A percentile compares a stretch with the other conserved stretches of the same genome.
Conservation (phyloP, 2,329 filamentous ascomycete species). For the Neurospora crassa region DNA sequence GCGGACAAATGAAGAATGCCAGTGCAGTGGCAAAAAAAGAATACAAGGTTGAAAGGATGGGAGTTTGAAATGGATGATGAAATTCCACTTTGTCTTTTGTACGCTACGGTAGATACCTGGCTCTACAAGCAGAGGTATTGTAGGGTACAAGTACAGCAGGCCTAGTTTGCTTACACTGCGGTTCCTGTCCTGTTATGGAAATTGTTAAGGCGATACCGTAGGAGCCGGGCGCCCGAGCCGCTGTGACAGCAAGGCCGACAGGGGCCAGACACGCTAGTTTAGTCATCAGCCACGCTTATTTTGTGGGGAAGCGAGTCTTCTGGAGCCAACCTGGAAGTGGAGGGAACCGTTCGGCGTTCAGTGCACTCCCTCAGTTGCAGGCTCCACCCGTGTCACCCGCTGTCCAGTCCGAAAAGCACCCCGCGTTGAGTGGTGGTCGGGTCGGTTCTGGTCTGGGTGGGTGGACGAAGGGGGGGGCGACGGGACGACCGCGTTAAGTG, state of each 20-base stretch:
- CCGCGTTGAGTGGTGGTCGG: neutral
- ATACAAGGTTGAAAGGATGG: neutral
- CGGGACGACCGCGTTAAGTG: neutral
- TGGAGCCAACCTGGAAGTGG: neutral
- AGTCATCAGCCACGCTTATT: slow-evolving; percentile 6
- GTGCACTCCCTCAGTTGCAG: neutral
- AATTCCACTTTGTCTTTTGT: neutral
- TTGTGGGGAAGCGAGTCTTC: neutral
- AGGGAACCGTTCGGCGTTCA: neutral
- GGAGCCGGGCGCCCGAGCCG: neutral
- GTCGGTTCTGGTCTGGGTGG: neutral
- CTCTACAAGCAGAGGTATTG: neutral
- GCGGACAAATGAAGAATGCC: neutral
- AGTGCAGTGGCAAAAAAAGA: neutral
- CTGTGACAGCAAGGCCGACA: neutral
- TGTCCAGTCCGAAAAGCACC: neutral
- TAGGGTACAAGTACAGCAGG: neutral
- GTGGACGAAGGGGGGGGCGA: neutral
- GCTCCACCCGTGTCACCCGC: neutral
- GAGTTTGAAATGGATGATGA: neutral
- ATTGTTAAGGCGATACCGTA: neutral
- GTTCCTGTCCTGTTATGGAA: neutral
- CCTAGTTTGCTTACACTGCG: neutral
- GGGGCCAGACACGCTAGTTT: slow-evolving; percentile 8
- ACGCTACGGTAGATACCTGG: neutral